Evolutionary conservation across 1,284 basidiomycete genomes (phyloP).

Genomic region (Cryptococcus wingfieldii): DNA sequence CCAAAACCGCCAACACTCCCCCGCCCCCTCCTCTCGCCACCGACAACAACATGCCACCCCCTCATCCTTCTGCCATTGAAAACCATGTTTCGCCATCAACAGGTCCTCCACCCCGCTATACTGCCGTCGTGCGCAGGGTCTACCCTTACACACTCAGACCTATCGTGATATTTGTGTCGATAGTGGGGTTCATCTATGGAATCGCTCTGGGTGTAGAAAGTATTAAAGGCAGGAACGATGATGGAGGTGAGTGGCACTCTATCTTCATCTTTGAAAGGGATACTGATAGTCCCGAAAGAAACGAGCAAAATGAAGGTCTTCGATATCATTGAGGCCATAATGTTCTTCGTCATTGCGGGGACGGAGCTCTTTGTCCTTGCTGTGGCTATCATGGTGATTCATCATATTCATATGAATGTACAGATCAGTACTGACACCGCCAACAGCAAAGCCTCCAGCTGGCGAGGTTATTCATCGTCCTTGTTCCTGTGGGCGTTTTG

Average conservation of each 20-base stretch:
- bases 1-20: too few species aligned
- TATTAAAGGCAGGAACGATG: slow-evolving; percentile 18
- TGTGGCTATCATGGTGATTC: slow-evolving; percentile 57
- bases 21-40: too few species aligned
- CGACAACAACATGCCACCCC: too few species aligned
- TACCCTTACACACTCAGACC: slow-evolving; percentile 38
- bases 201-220: slow-evolving; percentile 28
- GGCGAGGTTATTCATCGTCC: slow-evolving; percentile 57
- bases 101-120: slow-evolving; percentile 30
- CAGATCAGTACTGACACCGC: background rate
- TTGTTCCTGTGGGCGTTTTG: slow-evolving; percentile 56
- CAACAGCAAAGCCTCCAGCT: slow-evolving; percentile 59
- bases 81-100: background rate
- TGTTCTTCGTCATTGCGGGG: slow-evolving; percentile 52
- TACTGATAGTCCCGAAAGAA: slow-evolving; percentile 4
- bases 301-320: slow-evolving; percentile 21
- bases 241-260: slow-evolving; percentile 17
- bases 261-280: background rate
- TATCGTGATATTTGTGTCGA: slow-evolving; percentile 29
- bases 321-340: slow-evolving; percentile 31
- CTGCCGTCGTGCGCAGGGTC: slow-evolving; percentile 25
- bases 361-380: slow-evolving; percentile 61
- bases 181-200: slow-evolving; percentile 36
- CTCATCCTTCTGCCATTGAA: too few species aligned
- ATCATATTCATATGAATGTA: background rate